Evolutionary conservation across 306 rosid genomes (phyloP), one percentile per base, ranked within the genome.

Genomic region (Astragalus membranaceus): DNA sequence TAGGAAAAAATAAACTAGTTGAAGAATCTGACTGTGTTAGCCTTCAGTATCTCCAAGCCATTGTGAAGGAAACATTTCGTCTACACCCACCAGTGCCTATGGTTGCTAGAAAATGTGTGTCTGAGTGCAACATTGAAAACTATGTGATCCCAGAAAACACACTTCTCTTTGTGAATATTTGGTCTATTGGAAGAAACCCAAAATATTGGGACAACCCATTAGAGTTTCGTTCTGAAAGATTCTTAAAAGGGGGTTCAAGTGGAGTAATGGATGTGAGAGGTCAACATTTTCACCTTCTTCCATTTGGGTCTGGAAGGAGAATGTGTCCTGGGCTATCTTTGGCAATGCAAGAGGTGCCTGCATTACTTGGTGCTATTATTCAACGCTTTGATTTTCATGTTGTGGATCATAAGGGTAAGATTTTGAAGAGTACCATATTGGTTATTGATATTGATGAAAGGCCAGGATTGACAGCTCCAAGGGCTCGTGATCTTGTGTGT

Each of bases 301-400:
- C 87, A 1, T 86, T 86, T 30, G 87, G 90, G 3, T 14, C 67
- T 1, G 90, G 86, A 1, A 86, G 86, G 56, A 78, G 90, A 55
- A 60, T 51, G 0, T 86, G 88, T 58, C 84, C 86, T 0, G 84
- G 82, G 0, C 0, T 80, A 0, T 48, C 44, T 3, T 37, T 80
- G 10, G 78, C 75, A 7, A 72, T 76, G 79, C 79, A 67, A 6
- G 62, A 61, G 37, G 10, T 76, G 16, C 84, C 87, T 3, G 49
- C 58, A 1, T 4, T 83, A 4, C 46, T 79, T 6, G 85, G 78
- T 0, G 75, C 73, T 9, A n/a, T 67, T 0, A 49, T 83, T 9
- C 86, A 86, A 3, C 81, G 88, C 49, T 83, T 86, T 23, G 83
- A 83, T 75, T 81, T 69, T 55, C 54, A 67, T 10, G 54, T 70